Base-by-base conservation (phyloP, 371 early-diverging fungal species). In the Apophysomyces trapeziformis region DNA sequence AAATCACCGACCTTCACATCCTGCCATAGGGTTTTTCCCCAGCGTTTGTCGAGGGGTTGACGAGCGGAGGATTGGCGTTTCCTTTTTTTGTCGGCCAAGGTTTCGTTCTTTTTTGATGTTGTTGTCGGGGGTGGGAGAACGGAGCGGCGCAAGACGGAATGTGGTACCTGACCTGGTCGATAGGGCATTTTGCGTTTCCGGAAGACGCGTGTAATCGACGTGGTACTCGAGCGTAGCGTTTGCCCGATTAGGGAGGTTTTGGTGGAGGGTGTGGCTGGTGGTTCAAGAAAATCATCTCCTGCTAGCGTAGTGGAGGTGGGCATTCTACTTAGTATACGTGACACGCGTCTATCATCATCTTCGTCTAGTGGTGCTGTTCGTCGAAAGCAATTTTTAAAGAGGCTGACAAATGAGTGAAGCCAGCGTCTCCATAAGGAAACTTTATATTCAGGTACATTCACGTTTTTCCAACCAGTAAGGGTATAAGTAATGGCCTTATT, bases 1-100 rank as follows among this genome's bases (percentile, higher is more conserved):
- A 98, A 78, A 65, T 99, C 99, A 39, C 99, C 99, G 1, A 95
- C 96, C 60, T 88, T 86, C 54, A 99, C 73, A 64, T 92, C 86
- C 63, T 91, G 87, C 97, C 98, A 97, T 32, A 69, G 74, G 1
- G 82, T 81, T 60, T 77, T 70, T 56, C 71, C 45, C 90, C 90
- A 90, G 6, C 78, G 68, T 44, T 74, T 72, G 56, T 81, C 78
- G 7, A 78, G 37, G 4, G 74, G 73, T 38, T 74, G 67, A 14
- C 73, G 68, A 11, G 41, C 59, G 13, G 47, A 13, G 4, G 65
- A 63, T 16, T 38, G 41, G 38, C 66, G 70, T 38, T 62, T 69
- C 63, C 43, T 68, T 56, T 47, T 62, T 41, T 67, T 73, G 32
- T 62, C 58, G 3, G 37, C 21, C 14, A 39, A 57, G 9, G 63